Conservation (phyloP, 2,329 filamentous ascomycete species). For the Arachnomyces sp. region DNA sequence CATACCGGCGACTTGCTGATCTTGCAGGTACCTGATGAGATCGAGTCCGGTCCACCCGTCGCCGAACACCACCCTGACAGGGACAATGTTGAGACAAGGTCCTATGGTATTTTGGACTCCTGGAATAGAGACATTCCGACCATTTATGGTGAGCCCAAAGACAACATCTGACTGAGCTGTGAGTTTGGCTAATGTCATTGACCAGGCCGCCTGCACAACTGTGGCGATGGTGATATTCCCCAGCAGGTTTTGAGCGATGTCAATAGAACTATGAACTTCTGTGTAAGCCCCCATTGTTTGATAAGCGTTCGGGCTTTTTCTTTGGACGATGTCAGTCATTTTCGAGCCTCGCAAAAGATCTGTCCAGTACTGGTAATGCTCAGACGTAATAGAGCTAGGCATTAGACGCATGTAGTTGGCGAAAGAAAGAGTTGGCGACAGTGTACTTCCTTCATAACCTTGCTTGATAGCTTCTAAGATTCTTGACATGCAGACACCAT, state of each 20-base stretch:
- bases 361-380: slow-evolving; percentile 53
- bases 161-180: slow-evolving; percentile 48
- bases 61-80: slow-evolving; percentile 51
- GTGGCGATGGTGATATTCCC: slow-evolving; percentile 55
- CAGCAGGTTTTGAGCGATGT: slow-evolving; percentile 38
- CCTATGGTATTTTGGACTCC: slow-evolving; percentile 52
- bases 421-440: slow-evolving; percentile 36
- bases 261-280: slow-evolving; percentile 27
- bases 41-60: slow-evolving; percentile 44
- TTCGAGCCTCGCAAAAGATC: slow-evolving; percentile 49
- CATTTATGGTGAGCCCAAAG: slow-evolving; percentile 59
- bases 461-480: slow-evolving; percentile 53
- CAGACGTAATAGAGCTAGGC: slow-evolving; percentile 31
- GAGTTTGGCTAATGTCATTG: slow-evolving; percentile 51
- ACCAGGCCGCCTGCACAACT: slow-evolving; percentile 60
- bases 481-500: slow-evolving; percentile 58
- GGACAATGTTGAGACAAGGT: slow-evolving; percentile 60
- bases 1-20: slow-evolving; percentile 50
- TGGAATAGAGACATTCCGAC: slow-evolving; percentile 51
- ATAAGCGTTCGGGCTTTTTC: slow-evolving; percentile 26
- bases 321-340: slow-evolving; percentile 37
- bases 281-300: slow-evolving; percentile 28
- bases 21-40: slow-evolving; percentile 46
- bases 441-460: slow-evolving; percentile 38
- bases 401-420: slow-evolving; percentile 38